A percentile compares a stretch with the other conserved stretches of the same genome.
These are phyloP conservation scores for Hymenoscyphus occultus DNA, from an alignment of 2,329 filamentous ascomycete genomes.

Conservation along the genomic window DNA sequence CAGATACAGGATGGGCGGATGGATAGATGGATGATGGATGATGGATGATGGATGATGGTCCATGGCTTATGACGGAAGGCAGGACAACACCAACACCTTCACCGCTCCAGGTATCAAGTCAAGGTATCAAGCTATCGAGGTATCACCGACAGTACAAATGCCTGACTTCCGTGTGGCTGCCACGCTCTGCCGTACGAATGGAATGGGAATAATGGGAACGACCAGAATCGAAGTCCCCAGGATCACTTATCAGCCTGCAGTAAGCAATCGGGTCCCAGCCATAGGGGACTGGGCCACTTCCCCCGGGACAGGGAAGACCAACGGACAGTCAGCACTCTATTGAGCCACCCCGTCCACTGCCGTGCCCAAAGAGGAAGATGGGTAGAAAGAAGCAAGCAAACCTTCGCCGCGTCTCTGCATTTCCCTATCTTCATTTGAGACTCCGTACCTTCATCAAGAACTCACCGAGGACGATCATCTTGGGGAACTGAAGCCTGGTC, in stretches of 20 bases:
- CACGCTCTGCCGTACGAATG: not conserved
- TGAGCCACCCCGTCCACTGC: not conserved
- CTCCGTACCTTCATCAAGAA: not conserved
- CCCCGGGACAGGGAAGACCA: not conserved
- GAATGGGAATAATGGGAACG: not conserved
- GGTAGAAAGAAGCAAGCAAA: not conserved
- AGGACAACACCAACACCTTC: not conserved
- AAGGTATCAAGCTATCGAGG: not conserved
- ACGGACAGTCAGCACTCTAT: conserved; percentile 4
- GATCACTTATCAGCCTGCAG: not conserved
- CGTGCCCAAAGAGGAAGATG: conserved; percentile 3
- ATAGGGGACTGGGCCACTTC: not conserved
- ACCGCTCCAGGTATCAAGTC: not conserved
- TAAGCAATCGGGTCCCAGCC: not conserved
- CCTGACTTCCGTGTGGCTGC: not conserved
- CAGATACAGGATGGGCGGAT: not conserved
- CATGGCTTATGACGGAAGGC: not conserved
- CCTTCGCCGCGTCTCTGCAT: not conserved
- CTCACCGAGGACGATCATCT: not conserved
- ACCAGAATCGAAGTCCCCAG: not conserved
- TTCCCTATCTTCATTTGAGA: no score
- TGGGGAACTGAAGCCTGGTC: not conserved
- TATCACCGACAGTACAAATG: not conserved
- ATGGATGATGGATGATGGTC: not conserved
- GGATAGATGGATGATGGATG: not conserved